These are phyloP conservation scores for Fusarium subtropicale DNA, from an alignment of 2,329 filamentous ascomycete genomes.

Conservation along the genomic window DNA sequence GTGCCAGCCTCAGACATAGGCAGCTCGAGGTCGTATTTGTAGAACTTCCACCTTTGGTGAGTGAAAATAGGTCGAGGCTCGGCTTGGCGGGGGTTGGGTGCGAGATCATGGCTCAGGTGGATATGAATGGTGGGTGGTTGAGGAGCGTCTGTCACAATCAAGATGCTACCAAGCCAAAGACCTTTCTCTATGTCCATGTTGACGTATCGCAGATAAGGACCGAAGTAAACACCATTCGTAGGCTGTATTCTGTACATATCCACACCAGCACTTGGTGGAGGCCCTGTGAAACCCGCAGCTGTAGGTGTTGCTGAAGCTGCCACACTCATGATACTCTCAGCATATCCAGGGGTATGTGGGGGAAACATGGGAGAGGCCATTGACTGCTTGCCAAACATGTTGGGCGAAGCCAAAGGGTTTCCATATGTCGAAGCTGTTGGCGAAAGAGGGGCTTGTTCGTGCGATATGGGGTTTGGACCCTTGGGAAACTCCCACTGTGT, in stretches of 20 bases:
- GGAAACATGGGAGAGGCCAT: slow-evolving; percentile 85
- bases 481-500: slow-evolving; percentile 99
- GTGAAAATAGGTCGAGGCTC: slow-evolving; percentile 84
- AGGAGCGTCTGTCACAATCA: slow-evolving; percentile 89
- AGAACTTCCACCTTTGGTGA: slow-evolving; percentile 95
- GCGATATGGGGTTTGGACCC: slow-evolving; percentile 87
- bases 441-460: slow-evolving; percentile 85
- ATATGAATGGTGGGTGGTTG: slow-evolving; percentile 97
- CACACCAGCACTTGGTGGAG: slow-evolving; percentile 88
- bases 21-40: slow-evolving; percentile 91
- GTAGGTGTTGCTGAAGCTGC: slow-evolving; percentile 79
- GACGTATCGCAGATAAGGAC: slow-evolving; percentile 92
- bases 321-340: slow-evolving; percentile 87
- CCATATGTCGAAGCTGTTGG: slow-evolving; percentile 82
- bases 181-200: slow-evolving; percentile 97
- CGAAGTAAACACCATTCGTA: slow-evolving; percentile 98
- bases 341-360: slow-evolving; percentile 84
- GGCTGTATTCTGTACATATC: slow-evolving; percentile 94
- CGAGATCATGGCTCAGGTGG: slow-evolving; percentile 89
- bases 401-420: slow-evolving; percentile 76
- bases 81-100: slow-evolving; percentile 90
- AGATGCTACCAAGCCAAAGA: slow-evolving; percentile 90
- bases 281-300: slow-evolving; percentile 84
- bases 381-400: slow-evolving; percentile 64
- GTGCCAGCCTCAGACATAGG: slow-evolving; percentile 85